phyloP scores from a whole-genome alignment of 2,329 filamentous ascomycete genomes.

The Cladosporium sphaerospermum region DNA sequence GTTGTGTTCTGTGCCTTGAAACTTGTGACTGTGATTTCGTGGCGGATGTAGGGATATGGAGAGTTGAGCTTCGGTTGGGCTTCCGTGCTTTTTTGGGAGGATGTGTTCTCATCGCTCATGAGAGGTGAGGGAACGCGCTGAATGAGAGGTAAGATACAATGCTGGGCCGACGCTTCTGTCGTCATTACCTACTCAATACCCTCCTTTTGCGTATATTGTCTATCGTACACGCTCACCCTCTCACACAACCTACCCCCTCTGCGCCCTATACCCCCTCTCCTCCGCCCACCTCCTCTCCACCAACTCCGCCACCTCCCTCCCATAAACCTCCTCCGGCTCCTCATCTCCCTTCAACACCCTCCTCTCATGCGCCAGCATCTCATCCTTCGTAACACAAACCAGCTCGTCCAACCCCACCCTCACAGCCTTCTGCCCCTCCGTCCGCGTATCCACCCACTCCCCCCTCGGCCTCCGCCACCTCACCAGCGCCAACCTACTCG shows the following conservation, averaged over 20 bases:
- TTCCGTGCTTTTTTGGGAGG: too few species aligned
- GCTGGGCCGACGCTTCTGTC: too few species aligned
- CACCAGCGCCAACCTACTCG: constrained; percentile 71
- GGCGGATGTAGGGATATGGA: too few species aligned
- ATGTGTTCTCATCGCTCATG: background rate
- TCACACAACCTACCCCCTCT: constrained; percentile 1
- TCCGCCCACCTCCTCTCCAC: constrained; percentile 64
- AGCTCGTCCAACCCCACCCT: constrained; percentile 62
- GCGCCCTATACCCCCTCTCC: constrained; percentile 36
- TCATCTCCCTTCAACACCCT: constrained; percentile 67
- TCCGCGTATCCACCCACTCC: constrained; percentile 59
- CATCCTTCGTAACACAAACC: constrained; percentile 90
- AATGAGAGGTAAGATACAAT: too few species aligned
- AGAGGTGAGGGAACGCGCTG: background rate
- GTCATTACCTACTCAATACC: too few species aligned
- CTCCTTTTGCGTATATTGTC: too few species aligned
- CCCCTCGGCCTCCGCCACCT: constrained; percentile 66
- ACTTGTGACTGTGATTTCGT: too few species aligned
- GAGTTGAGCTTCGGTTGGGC: too few species aligned
- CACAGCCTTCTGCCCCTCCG: constrained; percentile 72
- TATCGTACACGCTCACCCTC: background rate
- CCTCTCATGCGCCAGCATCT: constrained; percentile 72
- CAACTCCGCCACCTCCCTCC: constrained; percentile 56
- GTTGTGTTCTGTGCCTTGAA: background rate
- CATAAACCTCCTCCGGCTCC: constrained; percentile 67